Evolutionary conservation across 495 filamentous ascomycete genomes (phyloP), one percentile per base, ranked within the genome.

Genomic region (Aspergillus bridgeri): DNA sequence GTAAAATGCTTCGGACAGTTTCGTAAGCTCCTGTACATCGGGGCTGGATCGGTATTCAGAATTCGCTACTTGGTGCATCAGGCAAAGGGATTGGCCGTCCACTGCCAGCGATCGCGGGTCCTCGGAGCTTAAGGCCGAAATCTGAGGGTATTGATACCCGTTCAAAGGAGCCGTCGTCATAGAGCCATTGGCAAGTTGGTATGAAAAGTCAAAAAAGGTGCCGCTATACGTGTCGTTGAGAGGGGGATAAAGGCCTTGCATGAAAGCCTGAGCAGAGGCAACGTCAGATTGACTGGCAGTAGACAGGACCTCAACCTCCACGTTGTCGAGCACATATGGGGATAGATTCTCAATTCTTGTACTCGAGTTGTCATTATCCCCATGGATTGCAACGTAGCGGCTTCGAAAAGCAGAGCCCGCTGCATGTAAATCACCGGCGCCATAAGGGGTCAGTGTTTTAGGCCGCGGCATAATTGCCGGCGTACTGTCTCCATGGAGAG

Each of bases 231-330:
- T 61, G 18, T 73, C 66, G 19, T 69, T 62, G 20, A 82, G 75
- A 3, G 91, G 89, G 17, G 90, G 90, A 65, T 95, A 96, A 8
- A 95, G 75, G 8, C 87, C 90, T 73, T 92, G 89, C 65, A 93
- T 78, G 65, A 93, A 95, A 6, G 84, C 88, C 61, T 86, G 78
- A 2, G 87, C 88, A 5, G 88, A 88, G 19, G 75, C 83, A 49
- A 79, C 67, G 17, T 78, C 73, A 53, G 77, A 77, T 47, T 81
- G 73, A 54, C 83, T 70, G 38, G 80, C 73, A 7, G 72, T 71
- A 0, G 79, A 67, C n/a, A 73, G 51, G 42, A 83, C 68, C 20
- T 73, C 64, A 20, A 85, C 58, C 45, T 85, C 71, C 9, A 75
- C 69, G 22, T 76, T 68, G 57, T 81, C 71, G 6, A 84, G 61